These are phyloP conservation scores for Phytophthora macrochlamydospora DNA, from an alignment of 352 stramenopile genomes.

Conservation along the genomic window DNA sequence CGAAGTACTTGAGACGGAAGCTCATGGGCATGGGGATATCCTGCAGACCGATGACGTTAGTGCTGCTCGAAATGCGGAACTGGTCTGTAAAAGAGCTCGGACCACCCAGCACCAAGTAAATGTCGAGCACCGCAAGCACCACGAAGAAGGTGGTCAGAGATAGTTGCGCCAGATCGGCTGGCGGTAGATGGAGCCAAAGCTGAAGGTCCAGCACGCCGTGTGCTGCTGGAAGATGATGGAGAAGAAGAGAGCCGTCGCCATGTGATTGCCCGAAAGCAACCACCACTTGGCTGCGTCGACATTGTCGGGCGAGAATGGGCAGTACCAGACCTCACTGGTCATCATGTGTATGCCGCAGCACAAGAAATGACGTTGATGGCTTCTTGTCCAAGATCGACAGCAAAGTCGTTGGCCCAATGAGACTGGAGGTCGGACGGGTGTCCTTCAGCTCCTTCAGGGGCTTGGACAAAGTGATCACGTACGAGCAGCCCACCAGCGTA, in stretches of 20 bases:
- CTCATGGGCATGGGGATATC: constrained; percentile 33
- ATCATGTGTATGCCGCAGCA: constrained; percentile 22
- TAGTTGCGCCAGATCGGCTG: constrained; percentile 38
- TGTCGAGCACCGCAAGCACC: constrained; percentile 26
- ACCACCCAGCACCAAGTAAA: constrained; percentile 40
- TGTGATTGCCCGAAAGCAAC: constrained; percentile 34
- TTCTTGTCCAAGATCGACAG: too few relatives aligned
- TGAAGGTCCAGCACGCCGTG: constrained; percentile 18
- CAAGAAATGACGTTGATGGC: constrained; percentile 54
- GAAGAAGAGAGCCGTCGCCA: constrained; percentile 23
- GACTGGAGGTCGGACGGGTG: constrained; percentile 48
- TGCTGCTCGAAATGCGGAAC: constrained; percentile 42
- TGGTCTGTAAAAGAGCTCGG: constrained; percentile 32
- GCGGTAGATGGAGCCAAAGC: constrained; percentile 37
- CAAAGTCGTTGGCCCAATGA: constrained; percentile 54
- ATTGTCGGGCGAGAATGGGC: constrained; percentile 27
- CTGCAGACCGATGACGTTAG: constrained; percentile 39
- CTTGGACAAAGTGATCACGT: constrained; percentile 62
- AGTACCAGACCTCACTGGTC: constrained; percentile 27
- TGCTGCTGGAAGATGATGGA: constrained; percentile 20
- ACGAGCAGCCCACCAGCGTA: constrained; percentile 63
- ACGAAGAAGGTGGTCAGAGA: constrained; percentile 42
- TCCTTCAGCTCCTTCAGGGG: constrained; percentile 35
- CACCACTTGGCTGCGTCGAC: constrained; percentile 33
- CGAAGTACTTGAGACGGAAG: constrained; percentile 31